Base-by-base conservation (phyloP, 2,329 filamentous ascomycete species). In the Alternaria hordeiaustralica region DNA sequence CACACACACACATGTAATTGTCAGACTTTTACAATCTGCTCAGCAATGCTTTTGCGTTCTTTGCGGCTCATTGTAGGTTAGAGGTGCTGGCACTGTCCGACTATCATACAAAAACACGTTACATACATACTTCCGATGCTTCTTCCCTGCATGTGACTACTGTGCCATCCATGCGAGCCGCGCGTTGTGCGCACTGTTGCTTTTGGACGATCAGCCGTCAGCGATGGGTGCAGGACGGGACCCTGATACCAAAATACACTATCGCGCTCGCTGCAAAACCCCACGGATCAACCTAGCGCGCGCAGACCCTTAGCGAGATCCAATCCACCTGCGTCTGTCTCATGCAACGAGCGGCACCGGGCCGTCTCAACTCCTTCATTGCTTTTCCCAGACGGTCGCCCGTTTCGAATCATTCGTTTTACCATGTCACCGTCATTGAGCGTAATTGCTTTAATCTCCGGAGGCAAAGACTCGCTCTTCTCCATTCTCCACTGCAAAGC, bases 391-490 rank as follows among this genome's bases (percentile, higher is more conserved):
- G 21, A 36, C 44, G 53, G 51, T 43, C 45, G 55, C 26, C 49
- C 43, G 47, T 41, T 59, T 46, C 43, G 23, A 45, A 41, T 41
- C 28, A 44, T 54, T 54, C 50, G 41, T 33, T 45, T 49, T 53
- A 47, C 30, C 49, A 70, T 68, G 67, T 56, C 61, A 25, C 41
- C 61, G 47, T 68, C 67, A 43, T 65, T 74, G 55, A 69, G 79
- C 81, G 94, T 97, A 67, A 94, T 99, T 71, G 95, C 93, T 54
- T 85, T 99, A 66, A 90, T 99, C 68, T 99, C 96, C 20, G 96
- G 96, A 64, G 96, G 96, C 69, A 99, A 99, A 82, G 96, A 99
- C 83, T 97, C 95, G 69, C 91, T 99, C 80, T 98, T 92, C 83
- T 95, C 93, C 20, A 87, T 97, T 69, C 87, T 97, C 62, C 96